phyloP scores from a whole-genome alignment of 257 asterid species.

The Schizonepeta tenuifolia region DNA sequence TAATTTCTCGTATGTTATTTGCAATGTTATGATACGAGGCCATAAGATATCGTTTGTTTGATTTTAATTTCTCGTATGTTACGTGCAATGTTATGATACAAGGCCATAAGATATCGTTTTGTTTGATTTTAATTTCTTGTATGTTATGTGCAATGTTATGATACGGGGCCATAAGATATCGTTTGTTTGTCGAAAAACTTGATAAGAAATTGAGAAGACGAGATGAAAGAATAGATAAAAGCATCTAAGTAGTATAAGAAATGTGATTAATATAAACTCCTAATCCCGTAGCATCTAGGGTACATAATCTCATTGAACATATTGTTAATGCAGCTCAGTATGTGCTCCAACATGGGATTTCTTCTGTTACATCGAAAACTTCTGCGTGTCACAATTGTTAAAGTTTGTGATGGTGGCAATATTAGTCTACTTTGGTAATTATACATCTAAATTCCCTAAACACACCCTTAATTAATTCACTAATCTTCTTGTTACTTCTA shows the following conservation, averaged over 20 bases:
- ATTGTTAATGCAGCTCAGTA: slow-evolving; percentile 45
- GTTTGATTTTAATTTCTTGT: not conserved
- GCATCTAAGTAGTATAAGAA: too few relatives aligned
- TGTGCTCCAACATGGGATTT: slow-evolving; percentile 77
- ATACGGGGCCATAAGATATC: too few relatives aligned
- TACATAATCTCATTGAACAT: too few relatives aligned
- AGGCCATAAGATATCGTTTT: too few relatives aligned
- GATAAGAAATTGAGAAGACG: too few relatives aligned
- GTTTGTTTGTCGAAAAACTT: not conserved
- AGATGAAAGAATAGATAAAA: too few relatives aligned
- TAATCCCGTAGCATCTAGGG: too few relatives aligned
- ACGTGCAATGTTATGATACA: not conserved
- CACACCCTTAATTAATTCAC: too few relatives aligned
- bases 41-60: not conserved
- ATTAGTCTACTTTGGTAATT: slow-evolving; percentile 61
- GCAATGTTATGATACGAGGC: not conserved
- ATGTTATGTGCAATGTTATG: not conserved
- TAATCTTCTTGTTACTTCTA: not conserved
- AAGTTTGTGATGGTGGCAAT: slow-evolving; percentile 59
- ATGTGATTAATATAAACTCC: too few relatives aligned
- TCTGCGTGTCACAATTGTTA: slow-evolving; percentile 62
- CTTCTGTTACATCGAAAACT: slow-evolving; percentile 69
- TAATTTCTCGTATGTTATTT: not conserved
- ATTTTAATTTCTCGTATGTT: not conserved
- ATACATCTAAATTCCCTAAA: not conserved